Evolutionary conservation across 805 yeast species (phyloP), one percentile per base, ranked within the genome.

Genomic region (Schizosaccharomyces japonicus): DNA sequence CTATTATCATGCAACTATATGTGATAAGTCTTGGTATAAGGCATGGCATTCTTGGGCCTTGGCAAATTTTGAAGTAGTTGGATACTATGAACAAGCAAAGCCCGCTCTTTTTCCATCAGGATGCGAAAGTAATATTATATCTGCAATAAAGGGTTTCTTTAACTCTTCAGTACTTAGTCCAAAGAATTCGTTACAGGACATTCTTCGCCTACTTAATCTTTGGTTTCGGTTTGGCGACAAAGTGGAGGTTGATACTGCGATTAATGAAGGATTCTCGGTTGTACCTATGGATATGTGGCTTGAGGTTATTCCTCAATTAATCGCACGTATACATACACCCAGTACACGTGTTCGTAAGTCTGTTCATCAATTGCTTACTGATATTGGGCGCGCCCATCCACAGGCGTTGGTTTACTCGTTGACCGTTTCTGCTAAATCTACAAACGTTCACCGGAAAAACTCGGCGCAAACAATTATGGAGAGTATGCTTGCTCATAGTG

Each of bases 41-140:
- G 98, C 96, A n/a, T 90, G 98, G 98, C 99, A 90, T 60, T 87
- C 83, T 58, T 90, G 99, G 99, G 98, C 98, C 0, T 67, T 90
- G 57, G 95, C 96, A 1, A 90, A 90, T 61, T 90, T 84, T 59
- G 95, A 90, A 58, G 96, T 90, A 1, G 79, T 87, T 21, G 79
- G 94, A 0, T 67, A 78, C 26, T 64, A 69, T 28, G 58, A 55
- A 49, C 58, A 55, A 53, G 52, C 49, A 13, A 51, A 51, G 13
- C 44, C 48, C 4, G 58, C 53, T 27, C 55, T 52, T 48, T 55
- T 56, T 29, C 52, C 47, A 45, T 52, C 75, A 49, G 65, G 78
- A 21, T 76, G 85, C 23, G 78, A 78, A 49, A 75, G 82, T 40
- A 94, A 90, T 58, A 96, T 92, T 19, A 77, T 85, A 40, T 96